These are phyloP conservation scores for Chaetomiaceae sp. DNA, from an alignment of 2,329 filamentous ascomycete genomes.

Conservation along the genomic window DNA sequence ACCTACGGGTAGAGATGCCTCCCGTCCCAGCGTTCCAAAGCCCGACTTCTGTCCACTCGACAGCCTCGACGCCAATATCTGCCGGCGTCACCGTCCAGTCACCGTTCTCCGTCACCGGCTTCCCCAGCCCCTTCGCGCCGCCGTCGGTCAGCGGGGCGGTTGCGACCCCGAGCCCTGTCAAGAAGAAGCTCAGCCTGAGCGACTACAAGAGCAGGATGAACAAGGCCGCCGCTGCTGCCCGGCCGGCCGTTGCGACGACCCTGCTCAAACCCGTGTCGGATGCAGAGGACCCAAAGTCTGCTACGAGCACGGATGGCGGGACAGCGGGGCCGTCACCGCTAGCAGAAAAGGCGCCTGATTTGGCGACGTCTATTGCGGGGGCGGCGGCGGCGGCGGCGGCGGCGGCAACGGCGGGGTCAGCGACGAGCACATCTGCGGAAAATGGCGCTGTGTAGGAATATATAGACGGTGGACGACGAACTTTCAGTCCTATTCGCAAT, in stretches of 20 bases:
- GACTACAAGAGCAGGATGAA: constrained; percentile 60
- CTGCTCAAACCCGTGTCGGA: constrained; percentile 33
- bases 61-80: constrained; percentile 43
- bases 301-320: constrained; percentile 17
- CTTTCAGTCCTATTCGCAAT: no score
- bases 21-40: constrained; percentile 49
- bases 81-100: constrained; percentile 45
- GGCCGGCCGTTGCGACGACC: constrained; percentile 31
- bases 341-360: neutral
- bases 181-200: constrained; percentile 64
- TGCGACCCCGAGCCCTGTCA: constrained; percentile 54
- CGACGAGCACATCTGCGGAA: neutral
- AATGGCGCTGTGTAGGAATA: constrained; percentile 7
- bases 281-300: constrained; percentile 24
- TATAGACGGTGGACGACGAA: constrained; percentile 5
- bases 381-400: neutral
- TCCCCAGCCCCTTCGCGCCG: constrained; percentile 42
- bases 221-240: constrained; percentile 46
- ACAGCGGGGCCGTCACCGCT: neutral
- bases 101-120: constrained; percentile 43
- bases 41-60: constrained; percentile 33
- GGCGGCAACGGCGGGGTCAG: neutral
- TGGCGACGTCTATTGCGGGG: no score
- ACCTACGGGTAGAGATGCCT: constrained; percentile 54
- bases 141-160: constrained; percentile 40